phyloP scores from a whole-genome alignment of 1,284 basidiomycete genomes.

The Irpex sp. region DNA sequence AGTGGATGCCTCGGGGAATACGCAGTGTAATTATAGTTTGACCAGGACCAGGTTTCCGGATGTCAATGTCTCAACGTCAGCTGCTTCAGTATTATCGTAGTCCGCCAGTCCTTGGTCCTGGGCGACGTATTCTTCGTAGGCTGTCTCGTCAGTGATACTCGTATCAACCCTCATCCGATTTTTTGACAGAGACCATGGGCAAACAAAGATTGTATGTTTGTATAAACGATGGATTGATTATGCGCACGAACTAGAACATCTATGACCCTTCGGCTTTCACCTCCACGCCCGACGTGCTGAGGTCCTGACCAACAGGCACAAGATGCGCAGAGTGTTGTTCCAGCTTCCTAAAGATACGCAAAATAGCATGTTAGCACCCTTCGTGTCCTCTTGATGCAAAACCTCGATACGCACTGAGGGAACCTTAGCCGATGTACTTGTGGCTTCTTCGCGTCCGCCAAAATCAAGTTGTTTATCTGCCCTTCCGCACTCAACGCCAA shows the following conservation, averaged over 20 bases:
- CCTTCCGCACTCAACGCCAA: conserved; percentile 41
- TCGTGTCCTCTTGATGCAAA: background rate
- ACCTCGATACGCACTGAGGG: conserved; percentile 52
- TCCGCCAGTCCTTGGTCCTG: too few relatives aligned
- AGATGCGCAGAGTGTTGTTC: conserved; percentile 47
- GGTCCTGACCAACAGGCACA: conserved; percentile 41
- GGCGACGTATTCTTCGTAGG: too few relatives aligned
- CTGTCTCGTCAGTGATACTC: too few relatives aligned
- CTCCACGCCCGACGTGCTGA: conserved; percentile 38
- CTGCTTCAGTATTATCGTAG: too few relatives aligned
- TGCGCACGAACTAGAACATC: background rate
- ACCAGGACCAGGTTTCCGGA: too few relatives aligned
- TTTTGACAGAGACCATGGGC: background rate
- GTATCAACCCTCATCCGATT: background rate
- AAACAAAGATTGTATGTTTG: background rate
- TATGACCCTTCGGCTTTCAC: conserved; percentile 36
- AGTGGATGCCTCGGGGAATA: too few relatives aligned
- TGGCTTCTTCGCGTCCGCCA: conserved; percentile 46
- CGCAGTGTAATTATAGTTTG: too few relatives aligned
- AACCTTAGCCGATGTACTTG: conserved; percentile 56
- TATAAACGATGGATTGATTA: background rate
- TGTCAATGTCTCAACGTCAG: too few relatives aligned
- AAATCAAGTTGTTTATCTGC: conserved; percentile 39
- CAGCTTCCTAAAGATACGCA: conserved; percentile 30
- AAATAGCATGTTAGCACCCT: background rate